Conservation (phyloP, 23 red algal species). For the Cyanidioschyzon merolae region DNA sequence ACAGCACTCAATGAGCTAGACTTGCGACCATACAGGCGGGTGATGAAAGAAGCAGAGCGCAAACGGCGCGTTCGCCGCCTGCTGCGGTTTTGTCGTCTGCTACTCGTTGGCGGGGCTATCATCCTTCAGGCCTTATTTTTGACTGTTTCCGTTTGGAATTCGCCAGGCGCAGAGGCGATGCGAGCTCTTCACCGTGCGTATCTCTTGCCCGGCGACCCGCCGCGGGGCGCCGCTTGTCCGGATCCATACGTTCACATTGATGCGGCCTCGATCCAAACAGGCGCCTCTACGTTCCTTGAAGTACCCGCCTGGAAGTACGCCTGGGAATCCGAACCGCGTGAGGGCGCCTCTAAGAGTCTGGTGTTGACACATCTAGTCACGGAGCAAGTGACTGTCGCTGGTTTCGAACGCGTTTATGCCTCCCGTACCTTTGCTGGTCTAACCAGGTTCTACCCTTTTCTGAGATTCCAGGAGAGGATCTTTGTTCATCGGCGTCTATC, state of each 20-base stretch:
- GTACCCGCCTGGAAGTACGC: constrained; percentile 1
- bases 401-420: neutral
- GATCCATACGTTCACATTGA: neutral
- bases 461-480: neutral
- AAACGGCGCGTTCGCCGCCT: neutral
- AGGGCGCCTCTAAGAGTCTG: neutral
- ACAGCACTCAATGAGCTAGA: constrained; percentile 7
- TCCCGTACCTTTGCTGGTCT: neutral
- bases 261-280: neutral
- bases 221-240: neutral
- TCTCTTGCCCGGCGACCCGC: neutral
- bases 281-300: neutral
- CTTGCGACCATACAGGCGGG: neutral
- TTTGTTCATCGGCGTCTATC: neutral
- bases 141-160: neutral
- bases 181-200: neutral
- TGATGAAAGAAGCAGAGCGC: neutral
- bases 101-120: neutral
- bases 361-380: neutral
- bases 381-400: neutral
- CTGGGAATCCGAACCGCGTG: neutral
- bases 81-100: neutral
- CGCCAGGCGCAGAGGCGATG: neutral
- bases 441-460: neutral
- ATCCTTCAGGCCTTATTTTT: neutral